Conservation (phyloP, 768 basidiomycete species). For the Fibroporia radiculosa region DNA sequence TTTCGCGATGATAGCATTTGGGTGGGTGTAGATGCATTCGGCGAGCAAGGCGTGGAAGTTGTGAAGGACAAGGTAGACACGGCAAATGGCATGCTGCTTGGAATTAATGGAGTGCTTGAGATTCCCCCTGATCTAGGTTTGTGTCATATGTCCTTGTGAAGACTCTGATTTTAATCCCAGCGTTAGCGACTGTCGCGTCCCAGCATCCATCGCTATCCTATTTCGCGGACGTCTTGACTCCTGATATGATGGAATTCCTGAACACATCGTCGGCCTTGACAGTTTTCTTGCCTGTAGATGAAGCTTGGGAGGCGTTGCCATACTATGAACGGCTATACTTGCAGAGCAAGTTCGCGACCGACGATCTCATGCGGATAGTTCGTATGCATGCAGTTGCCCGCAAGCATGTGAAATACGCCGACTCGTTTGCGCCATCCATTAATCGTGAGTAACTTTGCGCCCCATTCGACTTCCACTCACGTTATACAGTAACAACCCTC, state of each 20-base stretch:
- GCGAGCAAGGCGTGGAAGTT: conserved; percentile 65
- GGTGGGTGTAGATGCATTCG: conserved; percentile 74
- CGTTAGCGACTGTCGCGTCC: conserved; percentile 51
- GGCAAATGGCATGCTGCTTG: conserved; percentile 72
- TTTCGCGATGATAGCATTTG: conserved; percentile 38
- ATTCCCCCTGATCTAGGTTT: conserved; percentile 72
- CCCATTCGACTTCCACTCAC: neutral
- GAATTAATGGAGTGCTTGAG: conserved; percentile 65
- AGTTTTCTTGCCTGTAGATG: conserved; percentile 80
- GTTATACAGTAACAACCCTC: conserved; percentile 55
- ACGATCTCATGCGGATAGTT: conserved; percentile 72
- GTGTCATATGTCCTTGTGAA: neutral
- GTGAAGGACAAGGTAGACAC: conserved; percentile 50
- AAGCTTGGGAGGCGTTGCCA: conserved; percentile 76
- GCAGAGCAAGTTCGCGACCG: conserved; percentile 77
- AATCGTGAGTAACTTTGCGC: conserved; percentile 40
- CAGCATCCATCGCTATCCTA: conserved; percentile 60
- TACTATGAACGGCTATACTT: conserved; percentile 79
- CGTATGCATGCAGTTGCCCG: conserved; percentile 67
- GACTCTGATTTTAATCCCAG: neutral
- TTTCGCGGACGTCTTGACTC: conserved; percentile 63
- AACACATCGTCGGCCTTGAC: conserved; percentile 70
- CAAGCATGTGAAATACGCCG: conserved; percentile 57
- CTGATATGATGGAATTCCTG: conserved; percentile 47
- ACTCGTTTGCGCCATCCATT: conserved; percentile 43